Percentiles rank a stretch among this genome's conserved stretches.
These are phyloP conservation scores for Rhodomyrtus tomentosa DNA, from an alignment of 345 rosid species.

Conservation along the genomic window DNA sequence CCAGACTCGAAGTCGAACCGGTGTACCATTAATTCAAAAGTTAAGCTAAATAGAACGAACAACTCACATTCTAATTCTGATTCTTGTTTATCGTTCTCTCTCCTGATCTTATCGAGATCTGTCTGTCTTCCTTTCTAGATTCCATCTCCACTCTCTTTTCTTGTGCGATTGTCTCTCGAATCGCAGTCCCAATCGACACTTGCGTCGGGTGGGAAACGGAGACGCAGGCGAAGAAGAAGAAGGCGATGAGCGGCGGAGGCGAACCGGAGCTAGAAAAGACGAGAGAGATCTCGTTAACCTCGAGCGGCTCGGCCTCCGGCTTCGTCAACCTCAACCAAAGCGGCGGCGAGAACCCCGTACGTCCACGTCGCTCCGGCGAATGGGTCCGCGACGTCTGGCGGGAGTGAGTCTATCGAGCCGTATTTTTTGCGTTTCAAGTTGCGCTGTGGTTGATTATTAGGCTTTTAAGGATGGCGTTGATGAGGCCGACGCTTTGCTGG, in stretches of 20 bases:
- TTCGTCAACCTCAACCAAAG: neutral
- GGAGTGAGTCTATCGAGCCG: neutral
- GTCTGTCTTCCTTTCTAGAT: neutral
- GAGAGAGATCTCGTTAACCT: no score
- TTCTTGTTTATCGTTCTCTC: neutral
- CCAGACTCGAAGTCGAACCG: no score
- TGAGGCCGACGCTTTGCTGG: neutral
- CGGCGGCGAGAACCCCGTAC: neutral
- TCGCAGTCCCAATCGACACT: neutral
- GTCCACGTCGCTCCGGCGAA: neutral
- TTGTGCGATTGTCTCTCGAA: neutral
- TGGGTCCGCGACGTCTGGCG: neutral
- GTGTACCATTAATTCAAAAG: no score
- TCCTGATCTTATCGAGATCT: neutral
- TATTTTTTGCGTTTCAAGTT: neutral
- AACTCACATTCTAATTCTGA: neutral
- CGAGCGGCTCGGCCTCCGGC: neutral
- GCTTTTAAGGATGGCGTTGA: neutral
- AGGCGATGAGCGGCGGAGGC: conserved; percentile 14
- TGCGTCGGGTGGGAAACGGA: no score
- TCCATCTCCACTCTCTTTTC: neutral
- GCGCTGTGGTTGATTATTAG: no score
- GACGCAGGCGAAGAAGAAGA: conserved; percentile 5
- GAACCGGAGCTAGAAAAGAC: neutral
- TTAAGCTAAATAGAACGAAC: no score